phyloP scores from a whole-genome alignment of 305 asterid genomes.

The Fraxinus latifolia region DNA sequence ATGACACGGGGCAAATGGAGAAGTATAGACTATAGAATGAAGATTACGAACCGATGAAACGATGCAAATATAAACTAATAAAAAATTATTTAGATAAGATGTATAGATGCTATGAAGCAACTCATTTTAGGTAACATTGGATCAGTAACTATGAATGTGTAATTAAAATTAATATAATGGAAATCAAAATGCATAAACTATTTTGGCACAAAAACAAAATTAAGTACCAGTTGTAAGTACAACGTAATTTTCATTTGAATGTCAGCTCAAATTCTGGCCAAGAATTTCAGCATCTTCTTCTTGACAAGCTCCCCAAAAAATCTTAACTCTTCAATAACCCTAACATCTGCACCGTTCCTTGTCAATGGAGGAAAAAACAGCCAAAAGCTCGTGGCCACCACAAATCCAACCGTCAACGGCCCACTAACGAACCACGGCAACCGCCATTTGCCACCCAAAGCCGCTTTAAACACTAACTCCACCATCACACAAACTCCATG shows the following conservation, averaged over 20 bases:
- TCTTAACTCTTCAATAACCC: constrained; percentile 40
- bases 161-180: neutral
- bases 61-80: neutral
- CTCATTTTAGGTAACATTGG: neutral
- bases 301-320: constrained; percentile 23
- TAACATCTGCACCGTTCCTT: constrained; percentile 48
- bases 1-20: too few species aligned
- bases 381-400: constrained; percentile 51
- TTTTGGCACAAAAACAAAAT: neutral
- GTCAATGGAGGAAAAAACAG: constrained; percentile 65
- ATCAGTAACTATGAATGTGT: neutral
- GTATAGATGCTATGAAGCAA: neutral
- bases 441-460: constrained; percentile 25
- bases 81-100: too few species aligned
- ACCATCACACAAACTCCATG: constrained; percentile 54
- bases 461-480: constrained; percentile 36
- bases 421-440: constrained; percentile 44
- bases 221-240: neutral
- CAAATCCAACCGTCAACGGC: constrained; percentile 54
- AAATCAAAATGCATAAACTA: neutral
- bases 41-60: neutral
- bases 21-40: too few species aligned
- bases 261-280: neutral
- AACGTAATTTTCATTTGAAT: neutral
- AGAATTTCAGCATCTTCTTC: constrained; percentile 8